Conservation (phyloP, 805 yeast genomes). For the Ogataea chonburiensis region DNA sequence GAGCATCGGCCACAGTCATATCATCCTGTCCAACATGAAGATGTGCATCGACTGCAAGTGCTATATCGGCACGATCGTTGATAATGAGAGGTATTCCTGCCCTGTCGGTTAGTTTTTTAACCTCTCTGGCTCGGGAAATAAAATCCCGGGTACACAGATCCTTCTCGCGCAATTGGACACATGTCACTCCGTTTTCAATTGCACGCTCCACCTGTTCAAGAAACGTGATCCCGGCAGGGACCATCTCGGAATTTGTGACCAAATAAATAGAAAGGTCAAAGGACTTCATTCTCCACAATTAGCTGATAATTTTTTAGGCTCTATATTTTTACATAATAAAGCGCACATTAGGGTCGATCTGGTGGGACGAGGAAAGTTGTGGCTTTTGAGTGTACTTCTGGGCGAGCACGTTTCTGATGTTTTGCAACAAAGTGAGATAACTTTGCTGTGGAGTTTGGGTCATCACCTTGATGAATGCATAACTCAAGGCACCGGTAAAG, state of each 20-base stretch:
- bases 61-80: conserved; percentile 86
- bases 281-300: conserved; percentile 9
- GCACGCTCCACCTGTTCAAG: conserved; percentile 62
- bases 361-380: conserved; percentile 77
- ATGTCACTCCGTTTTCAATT: conserved; percentile 68
- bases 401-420: conserved; percentile 61
- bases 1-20: conserved; percentile 59
- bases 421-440: conserved; percentile 65
- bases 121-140: conserved; percentile 54
- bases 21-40: conserved; percentile 94
- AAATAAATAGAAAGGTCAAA: conserved; percentile 65
- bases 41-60: conserved; percentile 84
- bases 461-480: conserved; percentile 69
- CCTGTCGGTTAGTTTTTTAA: conserved; percentile 59
- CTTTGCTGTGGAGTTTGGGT: conserved; percentile 60
- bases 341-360: conserved; percentile 56
- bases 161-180: conserved; percentile 85
- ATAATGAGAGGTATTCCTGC: conserved; percentile 74
- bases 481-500: conserved; percentile 84
- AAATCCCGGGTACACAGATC: conserved; percentile 65
- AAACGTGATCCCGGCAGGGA: conserved; percentile 59
- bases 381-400: conserved; percentile 79
- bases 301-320: conserved; percentile 1
- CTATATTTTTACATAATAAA: conserved; percentile 33
- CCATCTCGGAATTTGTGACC: conserved; percentile 76